Conservation (phyloP, 345 rosid species). For the Boechera divaricarpa region DNA sequence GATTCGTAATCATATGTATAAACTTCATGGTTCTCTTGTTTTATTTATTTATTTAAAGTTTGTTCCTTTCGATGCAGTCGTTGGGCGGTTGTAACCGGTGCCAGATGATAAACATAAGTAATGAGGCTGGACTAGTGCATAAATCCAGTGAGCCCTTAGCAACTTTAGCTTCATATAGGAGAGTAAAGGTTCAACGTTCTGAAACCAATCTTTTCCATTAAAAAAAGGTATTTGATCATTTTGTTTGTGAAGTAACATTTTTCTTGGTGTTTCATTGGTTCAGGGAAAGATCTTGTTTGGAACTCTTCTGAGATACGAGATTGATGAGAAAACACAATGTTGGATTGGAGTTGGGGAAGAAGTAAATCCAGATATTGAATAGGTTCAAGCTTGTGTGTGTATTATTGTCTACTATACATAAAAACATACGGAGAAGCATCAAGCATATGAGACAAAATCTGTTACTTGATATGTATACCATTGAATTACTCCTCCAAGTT, state of each 20-base stretch:
- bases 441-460: background rate
- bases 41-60: background rate
- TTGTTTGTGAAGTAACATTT: constrained; percentile 2
- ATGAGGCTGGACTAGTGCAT: constrained; percentile 61
- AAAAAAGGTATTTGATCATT: background rate
- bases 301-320: constrained; percentile 55
- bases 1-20: constrained; percentile 5
- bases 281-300: constrained; percentile 98
- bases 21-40: background rate
- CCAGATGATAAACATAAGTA: constrained; percentile 72
- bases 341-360: constrained; percentile 74
- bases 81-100: constrained; percentile 95
- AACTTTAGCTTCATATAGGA: constrained; percentile 87
- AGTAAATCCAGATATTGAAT: constrained; percentile 49
- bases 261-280: constrained; percentile 20
- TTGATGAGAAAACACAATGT: constrained; percentile 38
- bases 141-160: constrained; percentile 83
- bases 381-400: constrained; percentile 27
- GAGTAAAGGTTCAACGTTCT: constrained; percentile 66
- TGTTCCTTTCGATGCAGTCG: constrained; percentile 51
- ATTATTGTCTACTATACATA: constrained; percentile 2
- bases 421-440: constrained; percentile 10
- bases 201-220: constrained; percentile 1
- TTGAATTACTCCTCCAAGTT: constrained; percentile 20
- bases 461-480: constrained; percentile 11